Evolutionary conservation across 768 basidiomycete genomes (phyloP).

Genomic region (Calvatia gigantea): DNA sequence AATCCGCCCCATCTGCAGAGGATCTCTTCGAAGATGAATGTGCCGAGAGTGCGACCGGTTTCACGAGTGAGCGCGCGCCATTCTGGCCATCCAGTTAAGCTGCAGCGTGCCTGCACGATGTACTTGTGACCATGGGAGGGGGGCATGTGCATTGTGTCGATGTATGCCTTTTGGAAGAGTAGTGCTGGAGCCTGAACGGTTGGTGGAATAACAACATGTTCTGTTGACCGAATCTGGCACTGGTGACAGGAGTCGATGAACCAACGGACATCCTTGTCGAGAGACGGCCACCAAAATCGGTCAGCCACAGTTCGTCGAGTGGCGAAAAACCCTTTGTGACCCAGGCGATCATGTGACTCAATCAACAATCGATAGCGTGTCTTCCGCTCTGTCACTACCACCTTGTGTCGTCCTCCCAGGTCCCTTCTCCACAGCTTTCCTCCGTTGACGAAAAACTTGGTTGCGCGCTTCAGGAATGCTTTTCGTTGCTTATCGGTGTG

Average conservation of each 20-base stretch:
- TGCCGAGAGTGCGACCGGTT: conserved; percentile 21
- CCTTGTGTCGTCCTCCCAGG: conserved; percentile 17
- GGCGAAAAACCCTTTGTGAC: conserved; percentile 25
- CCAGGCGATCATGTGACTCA: conserved; percentile 22
- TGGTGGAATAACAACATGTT: conserved; percentile 22
- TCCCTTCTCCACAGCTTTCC: conserved; percentile 21
- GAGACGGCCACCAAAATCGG: conserved; percentile 28
- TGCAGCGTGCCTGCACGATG: conserved; percentile 33
- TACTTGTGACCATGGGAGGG: conserved; percentile 26
- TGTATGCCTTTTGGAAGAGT: conserved; percentile 31
- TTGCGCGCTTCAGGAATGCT: not conserved
- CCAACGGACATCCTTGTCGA: conserved; percentile 21
- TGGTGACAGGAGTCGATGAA: conserved; percentile 24
- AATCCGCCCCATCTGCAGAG: conserved; percentile 26
- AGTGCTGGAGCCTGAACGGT: conserved; percentile 20
- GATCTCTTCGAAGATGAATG: conserved; percentile 21
- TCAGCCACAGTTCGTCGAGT: conserved; percentile 17
- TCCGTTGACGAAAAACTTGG: conserved; percentile 9
- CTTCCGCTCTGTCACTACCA: conserved; percentile 15
- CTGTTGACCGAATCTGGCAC: conserved; percentile 22
- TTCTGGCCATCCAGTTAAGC: conserved; percentile 30
- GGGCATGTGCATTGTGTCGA: conserved; percentile 40
- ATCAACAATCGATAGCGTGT: conserved; percentile 18
- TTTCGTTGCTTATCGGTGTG: not conserved
- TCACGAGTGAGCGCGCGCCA: conserved; percentile 24